Base-by-base conservation (phyloP, 352 stramenopile genomes). In the Globisporangium middletonii region DNA sequence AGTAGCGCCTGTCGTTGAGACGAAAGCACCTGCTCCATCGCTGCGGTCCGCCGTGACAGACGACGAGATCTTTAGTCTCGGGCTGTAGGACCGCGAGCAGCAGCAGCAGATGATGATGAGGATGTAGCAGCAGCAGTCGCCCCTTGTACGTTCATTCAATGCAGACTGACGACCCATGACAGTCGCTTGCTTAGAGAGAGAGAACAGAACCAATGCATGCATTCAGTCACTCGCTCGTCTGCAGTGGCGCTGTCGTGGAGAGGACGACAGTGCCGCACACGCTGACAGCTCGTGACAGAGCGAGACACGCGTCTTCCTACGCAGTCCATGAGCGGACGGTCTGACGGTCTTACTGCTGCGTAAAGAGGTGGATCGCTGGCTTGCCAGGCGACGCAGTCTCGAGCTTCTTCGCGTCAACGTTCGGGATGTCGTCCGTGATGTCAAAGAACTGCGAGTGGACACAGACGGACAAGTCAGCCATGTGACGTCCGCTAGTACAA, bases 51-150 rank as follows among this genome's bases (percentile, higher is more conserved):
- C 72, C 27, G 52, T 64, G 9, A 70, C 50, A 7, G 78, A 88
- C 38, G 80, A 91, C 52, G 83, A 91, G 66, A 91, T 93, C 51
- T 93, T 93, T 57, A 88, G 80, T 44, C 69, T 93, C 43, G 80
- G 79, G 0, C 62, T 93, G 62, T 93, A 81, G 75, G 23, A 9
- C 42, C 19, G 41, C 41, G 13, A 5, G 2, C 15, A 19, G 41
- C 4, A 19, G 41, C 37, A 42, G 37, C 37, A 42, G 13, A 42
- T 9, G 8, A 9, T 15, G 41, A n/a, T 45, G 41, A 45, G 16
- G 16, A 15, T n/a, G 16, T 23, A 46, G 15, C 41, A 42, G 23
- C 23, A 38, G 33, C 33, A 38, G 33, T 38, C 33, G 33, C 33
- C 33, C 4, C 33, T 12, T 38, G 33, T 38, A 38, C 33, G 33